Evolutionary conservation across 2,329 filamentous ascomycete genomes (phyloP), one percentile per base, ranked within the genome.

Genomic region (Arthrobotrys megalospora): DNA sequence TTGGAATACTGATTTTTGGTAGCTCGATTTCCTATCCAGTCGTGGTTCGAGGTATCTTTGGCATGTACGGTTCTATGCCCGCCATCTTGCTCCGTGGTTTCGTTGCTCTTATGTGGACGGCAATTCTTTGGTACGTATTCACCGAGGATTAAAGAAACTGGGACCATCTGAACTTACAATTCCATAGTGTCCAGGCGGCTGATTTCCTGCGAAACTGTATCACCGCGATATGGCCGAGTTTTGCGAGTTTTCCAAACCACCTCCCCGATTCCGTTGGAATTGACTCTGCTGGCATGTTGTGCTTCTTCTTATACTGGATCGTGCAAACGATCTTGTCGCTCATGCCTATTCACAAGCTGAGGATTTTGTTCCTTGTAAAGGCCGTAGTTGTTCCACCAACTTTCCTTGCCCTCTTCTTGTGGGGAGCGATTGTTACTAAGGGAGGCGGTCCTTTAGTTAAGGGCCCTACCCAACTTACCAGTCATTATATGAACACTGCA

Each of bases 231-330:
- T 87, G 85, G 85, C 85, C 86, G 3, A 85, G 83, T 12, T 87
- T 86, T 72, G 81, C 83, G 8, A 84, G 82, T 80, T 85, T 88
- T 75, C 83, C 84, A 14, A 87, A 88, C 79, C 85, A 85, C 34
- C 83, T 88, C 7, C 85, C 86, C 0, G 82, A 81, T 3, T 84
- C 80, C 50, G 84, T 84, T n/a, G 84, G 85, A n/a, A 85, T 85
- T 60, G 85, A 81, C 24, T 84, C 86, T 12, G 84, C 85, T 19
- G 85, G 86, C 28, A 83, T 88, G 34, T 83, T 88, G 1, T 88
- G 85, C 73, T 86, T 88, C 78, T 85, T 88, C 65, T 81, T 88
- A 48, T 88, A 88, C 81, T 88, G 87, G 84, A 83, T 86, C 34
- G 80, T 86, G 19, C 87, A 87, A 14, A 85, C 86, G 6, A 82